phyloP scores from a whole-genome alignment of 2,329 filamentous ascomycete species.

The Keithomyces neogunnii region DNA sequence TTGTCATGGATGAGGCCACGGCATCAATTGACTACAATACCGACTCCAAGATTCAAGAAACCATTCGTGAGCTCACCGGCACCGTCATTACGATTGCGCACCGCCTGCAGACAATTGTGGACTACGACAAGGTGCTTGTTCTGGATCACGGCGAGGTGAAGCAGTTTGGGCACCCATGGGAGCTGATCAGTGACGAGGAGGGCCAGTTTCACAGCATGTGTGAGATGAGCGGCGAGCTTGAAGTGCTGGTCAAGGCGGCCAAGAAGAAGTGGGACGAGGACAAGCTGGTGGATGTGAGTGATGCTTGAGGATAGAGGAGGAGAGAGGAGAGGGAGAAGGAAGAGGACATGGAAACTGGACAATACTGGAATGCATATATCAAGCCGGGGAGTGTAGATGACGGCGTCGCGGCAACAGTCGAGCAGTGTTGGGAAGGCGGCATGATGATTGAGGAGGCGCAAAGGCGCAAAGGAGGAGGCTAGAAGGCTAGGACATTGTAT shows the following conservation, averaged over 20 bases:
- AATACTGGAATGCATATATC: neutral
- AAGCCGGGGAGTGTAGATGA: neutral
- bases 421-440: no score
- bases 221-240: conserved; percentile 53
- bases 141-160: conserved; percentile 81
- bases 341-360: neutral
- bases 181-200: conserved; percentile 63
- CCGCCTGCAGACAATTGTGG: conserved; percentile 89
- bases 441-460: neutral
- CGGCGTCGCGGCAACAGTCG: neutral
- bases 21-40: conserved; percentile 96
- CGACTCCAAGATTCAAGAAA: conserved; percentile 92
- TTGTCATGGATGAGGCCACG: conserved; percentile 99
- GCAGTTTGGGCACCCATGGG: conserved; percentile 85
- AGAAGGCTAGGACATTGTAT: neutral
- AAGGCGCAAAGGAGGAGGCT: neutral
- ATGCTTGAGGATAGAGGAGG: neutral
- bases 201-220: conserved; percentile 59
- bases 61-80: conserved; percentile 83
- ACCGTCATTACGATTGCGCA: conserved; percentile 97
- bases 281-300: conserved; percentile 25
- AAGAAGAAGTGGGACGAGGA: conserved; percentile 43
- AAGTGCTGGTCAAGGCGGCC: conserved; percentile 41
- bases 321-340: conserved; percentile 6
- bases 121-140: conserved; percentile 96